Evolutionary conservation across 1,284 basidiomycete genomes (phyloP).

Genomic region (Apiotrichum porosum): DNA sequence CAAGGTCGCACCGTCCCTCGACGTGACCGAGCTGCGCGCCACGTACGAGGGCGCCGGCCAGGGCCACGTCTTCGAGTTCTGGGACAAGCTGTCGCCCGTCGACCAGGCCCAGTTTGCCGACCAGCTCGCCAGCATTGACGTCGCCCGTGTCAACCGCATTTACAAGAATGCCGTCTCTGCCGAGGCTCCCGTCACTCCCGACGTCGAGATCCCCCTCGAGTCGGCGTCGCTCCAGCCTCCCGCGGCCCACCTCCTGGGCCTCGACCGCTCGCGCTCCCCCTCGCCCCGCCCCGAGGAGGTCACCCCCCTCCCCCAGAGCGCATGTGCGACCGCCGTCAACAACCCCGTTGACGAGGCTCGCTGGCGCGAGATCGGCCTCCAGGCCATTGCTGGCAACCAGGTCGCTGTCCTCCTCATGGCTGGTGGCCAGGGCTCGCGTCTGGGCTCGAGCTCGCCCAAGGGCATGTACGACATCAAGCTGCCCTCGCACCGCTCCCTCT

Average conservation of each 20-base stretch:
- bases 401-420: slow-evolving; percentile 96
- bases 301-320: slow-evolving; percentile 67
- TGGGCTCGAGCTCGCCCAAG: slow-evolving; percentile 89
- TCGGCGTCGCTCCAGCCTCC: slow-evolving; percentile 1
- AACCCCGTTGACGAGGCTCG: slow-evolving; percentile 57
- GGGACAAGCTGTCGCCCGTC: slow-evolving; percentile 62
- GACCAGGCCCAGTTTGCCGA: slow-evolving; percentile 63
- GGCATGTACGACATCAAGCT: slow-evolving; percentile 97
- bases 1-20: not conserved
- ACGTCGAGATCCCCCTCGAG: slow-evolving; percentile 18
- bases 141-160: slow-evolving; percentile 84
- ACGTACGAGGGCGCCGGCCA: slow-evolving; percentile 77
- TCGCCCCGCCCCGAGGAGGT: slow-evolving; percentile 31
- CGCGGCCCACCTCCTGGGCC: slow-evolving; percentile 3
- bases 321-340: slow-evolving; percentile 62
- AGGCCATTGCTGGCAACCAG: slow-evolving; percentile 72
- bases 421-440: slow-evolving; percentile 92
- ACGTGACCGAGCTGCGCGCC: slow-evolving; percentile 36
- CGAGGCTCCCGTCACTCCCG: slow-evolving; percentile 53
- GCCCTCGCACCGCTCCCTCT: slow-evolving; percentile 86
- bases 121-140: slow-evolving; percentile 79
- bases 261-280: slow-evolving; percentile 31
- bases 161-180: slow-evolving; percentile 70
- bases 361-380: slow-evolving; percentile 71
- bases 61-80: slow-evolving; percentile 84